These are phyloP conservation scores for Saccharomyces pastorianus DNA, from an alignment of 1,139 yeast species.

Conservation along the genomic window DNA sequence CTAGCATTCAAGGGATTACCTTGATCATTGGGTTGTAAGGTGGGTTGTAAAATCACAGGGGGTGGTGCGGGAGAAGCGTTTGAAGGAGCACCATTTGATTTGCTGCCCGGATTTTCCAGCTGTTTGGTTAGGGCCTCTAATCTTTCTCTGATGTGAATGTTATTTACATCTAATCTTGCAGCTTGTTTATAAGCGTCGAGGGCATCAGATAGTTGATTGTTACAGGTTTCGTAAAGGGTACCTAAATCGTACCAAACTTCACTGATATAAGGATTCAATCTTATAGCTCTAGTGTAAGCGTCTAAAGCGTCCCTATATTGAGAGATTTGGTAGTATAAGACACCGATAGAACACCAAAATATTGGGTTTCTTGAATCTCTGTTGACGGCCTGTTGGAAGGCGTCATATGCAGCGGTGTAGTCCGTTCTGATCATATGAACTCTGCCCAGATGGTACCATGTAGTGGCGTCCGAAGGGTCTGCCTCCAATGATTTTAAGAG, in stretches of 20 bases:
- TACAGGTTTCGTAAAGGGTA: conserved; percentile 91
- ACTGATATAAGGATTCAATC: conserved; percentile 88
- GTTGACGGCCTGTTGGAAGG: conserved; percentile 97
- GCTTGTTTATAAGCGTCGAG: conserved; percentile 95
- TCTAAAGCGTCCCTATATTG: conserved; percentile 95
- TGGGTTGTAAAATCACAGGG: conserved; percentile 30
- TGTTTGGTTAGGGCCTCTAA: conserved; percentile 70
- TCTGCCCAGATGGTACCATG: conserved; percentile 94
- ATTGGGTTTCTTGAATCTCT: conserved; percentile 95
- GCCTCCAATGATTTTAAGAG: conserved; percentile 81
- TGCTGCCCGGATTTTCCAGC: conserved; percentile 15
- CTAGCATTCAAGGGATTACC: conserved; percentile 27
- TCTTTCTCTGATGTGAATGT: conserved; percentile 89
- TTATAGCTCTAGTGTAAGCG: conserved; percentile 92
- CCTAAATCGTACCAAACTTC: conserved; percentile 99
- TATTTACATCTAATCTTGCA: conserved; percentile 86
- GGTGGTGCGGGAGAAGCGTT: conserved; percentile 8
- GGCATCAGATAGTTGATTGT: conserved; percentile 90
- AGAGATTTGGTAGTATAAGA: conserved; percentile 85
- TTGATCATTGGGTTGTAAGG: conserved; percentile 26
- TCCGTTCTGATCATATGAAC: conserved; percentile 95
- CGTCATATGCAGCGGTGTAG: conserved; percentile 92
- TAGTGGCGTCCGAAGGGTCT: conserved; percentile 85
- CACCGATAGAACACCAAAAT: conserved; percentile 98
- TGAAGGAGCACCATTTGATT: neutral